A percentile compares a stretch with the other conserved stretches of the same genome.
phyloP scores from a whole-genome alignment of 1,284 basidiomycete genomes.

The Chiua sp. region DNA sequence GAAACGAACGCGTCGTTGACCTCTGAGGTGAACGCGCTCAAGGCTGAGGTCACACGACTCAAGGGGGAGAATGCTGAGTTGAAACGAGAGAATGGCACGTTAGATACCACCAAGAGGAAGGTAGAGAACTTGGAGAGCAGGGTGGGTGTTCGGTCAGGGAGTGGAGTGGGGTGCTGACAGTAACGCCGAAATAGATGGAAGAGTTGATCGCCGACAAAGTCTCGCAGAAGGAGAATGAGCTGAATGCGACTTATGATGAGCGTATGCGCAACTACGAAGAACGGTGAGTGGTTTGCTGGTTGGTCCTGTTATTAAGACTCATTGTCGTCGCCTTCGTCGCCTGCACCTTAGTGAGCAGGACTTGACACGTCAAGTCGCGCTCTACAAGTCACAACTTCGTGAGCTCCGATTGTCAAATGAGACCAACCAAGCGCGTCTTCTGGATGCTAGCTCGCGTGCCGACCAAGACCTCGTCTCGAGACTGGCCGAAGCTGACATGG shows the following conservation, averaged over 20 bases:
- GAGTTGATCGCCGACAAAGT: conserved; percentile 87
- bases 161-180: conserved; percentile 3
- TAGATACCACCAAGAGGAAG: conserved; percentile 69
- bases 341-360: conserved; percentile 82
- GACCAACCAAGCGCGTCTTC: conserved; percentile 87
- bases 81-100: conserved; percentile 61
- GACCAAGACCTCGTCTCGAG: conserved; percentile 92
- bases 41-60: conserved; percentile 71
- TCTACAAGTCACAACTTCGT: conserved; percentile 87
- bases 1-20: conserved; percentile 37
- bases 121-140: conserved; percentile 85
- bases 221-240: conserved; percentile 90
- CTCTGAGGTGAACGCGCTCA: conserved; percentile 75
- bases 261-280: conserved; percentile 94
- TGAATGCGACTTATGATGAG: conserved; percentile 97
- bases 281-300: conserved; percentile 55
- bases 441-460: conserved; percentile 89
- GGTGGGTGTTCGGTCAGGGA: conserved; percentile 49
- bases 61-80: conserved; percentile 83
- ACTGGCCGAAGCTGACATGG: conserved; percentile 90
- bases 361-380: conserved; percentile 83
- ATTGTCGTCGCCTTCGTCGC: not conserved
- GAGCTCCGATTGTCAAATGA: conserved; percentile 93
- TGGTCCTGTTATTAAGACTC: not conserved
- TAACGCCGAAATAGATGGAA: conserved; percentile 71